phyloP scores from a whole-genome alignment of 441 rosid species.

The Pelargonium australe region DNA sequence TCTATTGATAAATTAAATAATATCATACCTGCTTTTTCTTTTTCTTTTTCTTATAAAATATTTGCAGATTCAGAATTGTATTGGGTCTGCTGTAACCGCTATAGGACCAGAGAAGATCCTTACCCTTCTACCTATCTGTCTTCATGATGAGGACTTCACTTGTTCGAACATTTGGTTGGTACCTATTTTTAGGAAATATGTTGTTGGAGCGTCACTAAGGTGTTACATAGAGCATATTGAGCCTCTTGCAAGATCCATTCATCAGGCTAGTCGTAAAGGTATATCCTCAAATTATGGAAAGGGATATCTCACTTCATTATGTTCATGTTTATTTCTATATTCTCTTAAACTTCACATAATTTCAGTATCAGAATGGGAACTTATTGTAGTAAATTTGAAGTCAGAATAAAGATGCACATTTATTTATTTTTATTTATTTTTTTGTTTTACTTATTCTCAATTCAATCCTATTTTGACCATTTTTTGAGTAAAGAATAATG shows the following conservation, averaged over 20 bases:
- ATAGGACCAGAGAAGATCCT: slow-evolving; percentile 78
- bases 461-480: not conserved
- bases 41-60: slow-evolving; percentile 10
- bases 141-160: slow-evolving; percentile 42
- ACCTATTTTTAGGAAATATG: slow-evolving; percentile 60
- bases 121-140: slow-evolving; percentile 56
- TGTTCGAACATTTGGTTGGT: slow-evolving; percentile 73
- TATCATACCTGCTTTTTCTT: slow-evolving; percentile 10
- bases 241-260: slow-evolving; percentile 71
- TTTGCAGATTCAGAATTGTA: slow-evolving; percentile 65
- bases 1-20: slow-evolving; percentile 17
- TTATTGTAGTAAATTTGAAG: slow-evolving; percentile 1
- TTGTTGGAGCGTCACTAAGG: slow-evolving; percentile 62
- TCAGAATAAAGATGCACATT: not conserved
- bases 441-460: not conserved
- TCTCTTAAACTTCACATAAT: not conserved
- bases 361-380: not conserved
- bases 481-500: not conserved
- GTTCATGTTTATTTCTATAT: not conserved
- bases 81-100: slow-evolving; percentile 80
- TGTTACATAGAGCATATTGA: slow-evolving; percentile 72
- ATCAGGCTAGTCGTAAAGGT: slow-evolving; percentile 60
- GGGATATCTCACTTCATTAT: not conserved
- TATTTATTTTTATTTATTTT: not conserved
- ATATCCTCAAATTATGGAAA: slow-evolving; percentile 17